Conservation (phyloP, 2,329 filamentous ascomycete species). For the Monilinia laxa region DNA sequence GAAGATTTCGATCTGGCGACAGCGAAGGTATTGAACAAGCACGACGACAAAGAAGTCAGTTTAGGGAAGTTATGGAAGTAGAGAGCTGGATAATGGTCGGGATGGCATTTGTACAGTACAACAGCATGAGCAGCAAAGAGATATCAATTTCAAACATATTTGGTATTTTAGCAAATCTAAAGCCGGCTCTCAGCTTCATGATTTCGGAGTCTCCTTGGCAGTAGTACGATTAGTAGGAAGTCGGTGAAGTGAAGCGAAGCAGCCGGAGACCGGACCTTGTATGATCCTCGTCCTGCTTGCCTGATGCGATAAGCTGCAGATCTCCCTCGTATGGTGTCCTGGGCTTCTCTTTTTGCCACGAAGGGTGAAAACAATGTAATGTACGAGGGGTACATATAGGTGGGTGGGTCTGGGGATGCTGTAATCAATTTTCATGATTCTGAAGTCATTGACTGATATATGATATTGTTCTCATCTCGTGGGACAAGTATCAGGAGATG, state of each 20-base stretch:
- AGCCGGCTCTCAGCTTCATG: background rate
- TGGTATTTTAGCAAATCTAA: conserved; percentile 10
- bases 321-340: background rate
- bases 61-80: conserved; percentile 86
- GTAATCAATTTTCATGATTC: background rate
- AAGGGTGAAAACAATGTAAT: background rate
- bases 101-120: conserved; percentile 39
- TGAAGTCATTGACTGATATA: background rate
- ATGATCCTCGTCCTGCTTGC: conserved; percentile 13
- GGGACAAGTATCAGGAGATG: background rate
- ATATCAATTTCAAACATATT: conserved; percentile 21
- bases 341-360: background rate
- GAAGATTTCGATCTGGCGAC: conserved; percentile 98
- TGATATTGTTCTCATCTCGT: background rate
- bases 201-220: background rate
- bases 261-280: background rate
- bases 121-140: conserved; percentile 30
- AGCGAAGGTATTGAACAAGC: conserved; percentile 99
- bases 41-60: conserved; percentile 95
- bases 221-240: conserved; percentile 7
- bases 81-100: conserved; percentile 17
- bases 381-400: conserved; percentile 8
- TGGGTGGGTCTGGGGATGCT: conserved; percentile 5
- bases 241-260: background rate
- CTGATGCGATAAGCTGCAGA: background rate